Evolutionary conservation across 2,329 filamentous ascomycete genomes (phyloP).

Genomic region (Stenocarpella maydis): DNA sequence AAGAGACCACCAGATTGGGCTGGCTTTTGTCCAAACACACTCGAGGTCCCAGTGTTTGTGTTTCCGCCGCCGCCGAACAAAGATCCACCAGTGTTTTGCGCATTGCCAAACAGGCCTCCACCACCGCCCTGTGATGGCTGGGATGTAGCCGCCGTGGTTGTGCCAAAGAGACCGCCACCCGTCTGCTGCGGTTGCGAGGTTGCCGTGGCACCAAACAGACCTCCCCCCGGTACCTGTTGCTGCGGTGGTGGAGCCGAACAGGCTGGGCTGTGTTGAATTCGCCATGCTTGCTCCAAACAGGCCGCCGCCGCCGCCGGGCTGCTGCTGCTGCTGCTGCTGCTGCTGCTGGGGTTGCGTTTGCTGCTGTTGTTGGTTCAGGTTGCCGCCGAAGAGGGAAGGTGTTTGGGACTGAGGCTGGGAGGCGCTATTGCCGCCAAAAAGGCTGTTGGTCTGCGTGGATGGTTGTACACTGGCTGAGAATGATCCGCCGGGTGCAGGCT

Average conservation of each 20-base stretch:
- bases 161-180: conserved; percentile 46
- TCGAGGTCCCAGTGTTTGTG: conserved; percentile 46
- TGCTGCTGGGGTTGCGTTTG: conserved; percentile 40
- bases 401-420: conserved; percentile 31
- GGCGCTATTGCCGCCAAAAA: conserved; percentile 45
- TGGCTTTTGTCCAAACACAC: conserved; percentile 46
- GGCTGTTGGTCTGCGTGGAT: conserved; percentile 44
- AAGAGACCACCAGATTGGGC: conserved; percentile 36
- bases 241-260: conserved; percentile 38
- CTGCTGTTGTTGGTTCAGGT: conserved; percentile 40
- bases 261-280: conserved; percentile 36
- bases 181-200: conserved; percentile 37
- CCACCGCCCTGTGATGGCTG: conserved; percentile 38
- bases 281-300: conserved; percentile 44
- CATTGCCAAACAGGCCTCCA: conserved; percentile 44
- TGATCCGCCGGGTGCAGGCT: conserved; percentile 44
- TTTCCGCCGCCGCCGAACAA: conserved; percentile 33
- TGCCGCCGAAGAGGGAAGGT: conserved; percentile 44
- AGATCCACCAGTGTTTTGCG: conserved; percentile 32
- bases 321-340: conserved; percentile 38
- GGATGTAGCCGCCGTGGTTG: conserved; percentile 35
- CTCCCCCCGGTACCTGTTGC: conserved; percentile 31
- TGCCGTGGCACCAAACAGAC: conserved; percentile 32
- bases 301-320: conserved; percentile 30
- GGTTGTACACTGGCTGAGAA: conserved; percentile 35